Evolutionary conservation across 495 filamentous ascomycete species (phyloP).

Genomic region (Aspergillus avenaceus): DNA sequence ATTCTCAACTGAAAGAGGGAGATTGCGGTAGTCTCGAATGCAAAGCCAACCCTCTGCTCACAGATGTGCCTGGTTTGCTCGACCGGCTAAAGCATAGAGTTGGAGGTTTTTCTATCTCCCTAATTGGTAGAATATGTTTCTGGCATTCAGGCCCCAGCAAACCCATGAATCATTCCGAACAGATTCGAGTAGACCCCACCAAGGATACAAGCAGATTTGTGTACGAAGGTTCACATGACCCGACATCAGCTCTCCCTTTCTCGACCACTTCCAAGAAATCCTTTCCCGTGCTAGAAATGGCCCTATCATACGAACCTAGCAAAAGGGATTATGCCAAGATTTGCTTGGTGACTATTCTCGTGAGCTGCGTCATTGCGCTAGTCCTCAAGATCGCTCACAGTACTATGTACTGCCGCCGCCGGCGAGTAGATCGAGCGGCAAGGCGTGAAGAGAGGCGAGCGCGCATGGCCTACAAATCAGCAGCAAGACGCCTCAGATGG

Average conservation of each 20-base stretch:
- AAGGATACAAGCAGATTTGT: background rate
- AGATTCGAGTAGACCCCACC: background rate
- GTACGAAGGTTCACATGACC: background rate
- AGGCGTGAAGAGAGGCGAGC: slow-evolving; percentile 35
- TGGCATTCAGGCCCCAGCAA: background rate
- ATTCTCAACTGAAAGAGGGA: slow-evolving; percentile 6
- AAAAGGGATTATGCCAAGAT: slow-evolving; percentile 9
- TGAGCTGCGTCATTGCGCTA: slow-evolving; percentile 27
- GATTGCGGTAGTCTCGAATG: slow-evolving; percentile 11
- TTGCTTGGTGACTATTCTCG: slow-evolving; percentile 19
- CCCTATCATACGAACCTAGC: background rate
- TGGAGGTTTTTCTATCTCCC: slow-evolving; percentile 5
- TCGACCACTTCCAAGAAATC: background rate
- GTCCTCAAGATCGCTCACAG: slow-evolving; percentile 21
- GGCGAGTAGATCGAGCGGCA: slow-evolving; percentile 32
- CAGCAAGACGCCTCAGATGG: slow-evolving; percentile 33
- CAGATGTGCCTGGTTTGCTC: slow-evolving; percentile 18
- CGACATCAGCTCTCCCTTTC: background rate
- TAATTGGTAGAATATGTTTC: slow-evolving; percentile 2
- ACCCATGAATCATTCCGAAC: background rate
- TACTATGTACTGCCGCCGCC: slow-evolving; percentile 18
- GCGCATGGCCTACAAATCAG: slow-evolving; percentile 35
- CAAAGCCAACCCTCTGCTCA: slow-evolving; percentile 9
- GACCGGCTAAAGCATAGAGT: slow-evolving; percentile 20
- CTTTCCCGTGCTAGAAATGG: background rate